Evolutionary conservation across 2,329 filamentous ascomycete genomes (phyloP), one percentile per base, ranked within the genome.

Genomic region (Xylariaceae sp.): DNA sequence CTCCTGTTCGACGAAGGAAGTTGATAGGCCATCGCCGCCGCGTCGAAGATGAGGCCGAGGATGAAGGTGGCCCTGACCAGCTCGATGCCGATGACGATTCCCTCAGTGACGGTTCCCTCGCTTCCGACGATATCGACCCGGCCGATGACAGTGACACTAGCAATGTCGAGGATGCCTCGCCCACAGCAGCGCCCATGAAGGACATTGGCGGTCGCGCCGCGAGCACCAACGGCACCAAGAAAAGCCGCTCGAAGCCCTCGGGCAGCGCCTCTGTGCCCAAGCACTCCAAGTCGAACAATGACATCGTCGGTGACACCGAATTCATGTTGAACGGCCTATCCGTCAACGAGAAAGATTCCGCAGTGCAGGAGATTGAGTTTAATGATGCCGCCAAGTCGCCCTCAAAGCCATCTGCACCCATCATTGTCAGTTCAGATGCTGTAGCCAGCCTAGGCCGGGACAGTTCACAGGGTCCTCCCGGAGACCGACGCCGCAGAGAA

Each of bases 401-500:
- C 11, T 57, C 67, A 37, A 73, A 70, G 55, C 64, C 70, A 7
- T 60, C 67, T 14, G 74, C 72, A 17, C 77, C 77, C 34, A 69
- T 80, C 45, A 68, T 80, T 16, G 76, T 79, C 48, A 79, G 75
- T 64, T 79, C 76, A 8, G 68, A 70, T 40, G 71, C 74, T 22
- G 70, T 68, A 37, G 37, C 65, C 19, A 65, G 67, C 38, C 66
- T 67, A n/a, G 66, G 60, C 39, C 62, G 69, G 52, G 60, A 63
- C 29, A 68, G 68, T 40, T 63, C 69, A 40, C 72, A 76, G 53
- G 82, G 84, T 59, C 75, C 78, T 25, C 71, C 80, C 47, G 77
- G 79, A 42, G 86, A 93, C 52, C 77, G 82, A 54, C 83, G 87
- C 65, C 82, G 87, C 54, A 83, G 86, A 56, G 91, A 96, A 62